phyloP scores from a whole-genome alignment of 805 yeast species.

The Candida pini region DNA sequence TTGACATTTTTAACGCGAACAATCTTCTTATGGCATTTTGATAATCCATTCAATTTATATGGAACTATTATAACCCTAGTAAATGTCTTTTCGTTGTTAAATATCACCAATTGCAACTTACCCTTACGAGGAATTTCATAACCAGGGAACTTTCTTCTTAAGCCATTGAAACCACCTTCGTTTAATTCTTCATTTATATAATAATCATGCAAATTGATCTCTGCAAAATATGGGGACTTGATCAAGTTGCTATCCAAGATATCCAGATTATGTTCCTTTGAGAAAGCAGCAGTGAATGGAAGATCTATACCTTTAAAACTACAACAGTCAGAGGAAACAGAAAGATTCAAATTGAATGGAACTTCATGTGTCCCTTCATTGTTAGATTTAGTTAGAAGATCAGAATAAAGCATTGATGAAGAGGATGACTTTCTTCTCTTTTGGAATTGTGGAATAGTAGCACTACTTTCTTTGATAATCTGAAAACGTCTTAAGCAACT shows the following conservation, averaged over 20 bases:
- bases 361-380: conserved; percentile 8
- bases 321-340: conserved; percentile 12
- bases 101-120: conserved; percentile 25
- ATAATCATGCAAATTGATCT: conserved; percentile 22
- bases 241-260: not conserved
- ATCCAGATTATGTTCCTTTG: conserved; percentile 4
- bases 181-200: conserved; percentile 18
- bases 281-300: conserved; percentile 24
- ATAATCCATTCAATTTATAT: conserved; percentile 20
- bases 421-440: conserved; percentile 17
- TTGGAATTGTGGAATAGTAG: not conserved
- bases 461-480: not conserved
- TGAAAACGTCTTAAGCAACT: conserved; percentile 6
- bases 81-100: conserved; percentile 25
- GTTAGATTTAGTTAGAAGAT: conserved; percentile 11
- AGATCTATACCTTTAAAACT: conserved; percentile 5
- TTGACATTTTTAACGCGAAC: conserved; percentile 21
- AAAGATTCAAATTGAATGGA: conserved; percentile 25
- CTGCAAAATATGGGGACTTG: conserved; percentile 28
- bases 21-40: conserved; percentile 23
- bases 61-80: conserved; percentile 21
- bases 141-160: conserved; percentile 26
- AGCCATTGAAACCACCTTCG: conserved; percentile 2
- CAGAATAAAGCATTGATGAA: conserved; percentile 19
- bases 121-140: conserved; percentile 22